phyloP scores from a whole-genome alignment of 2,329 filamentous ascomycete species.

The Aaosphaeria arxii region DNA sequence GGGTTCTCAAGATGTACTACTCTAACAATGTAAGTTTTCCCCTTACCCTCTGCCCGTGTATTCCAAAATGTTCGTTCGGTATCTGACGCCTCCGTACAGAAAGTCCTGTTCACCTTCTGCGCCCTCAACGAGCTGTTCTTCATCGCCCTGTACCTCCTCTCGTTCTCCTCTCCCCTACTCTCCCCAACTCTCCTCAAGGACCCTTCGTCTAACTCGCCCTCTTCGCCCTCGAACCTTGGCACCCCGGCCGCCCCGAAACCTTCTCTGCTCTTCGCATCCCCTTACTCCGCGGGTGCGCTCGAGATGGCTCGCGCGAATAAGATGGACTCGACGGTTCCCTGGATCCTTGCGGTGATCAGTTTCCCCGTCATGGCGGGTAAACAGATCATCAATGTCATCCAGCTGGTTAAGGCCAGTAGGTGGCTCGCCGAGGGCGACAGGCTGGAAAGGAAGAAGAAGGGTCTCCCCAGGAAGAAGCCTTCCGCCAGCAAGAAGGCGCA shows the following conservation, averaged over 20 bases:
- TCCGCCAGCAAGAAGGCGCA: slow-evolving; percentile 16
- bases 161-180: slow-evolving; percentile 87
- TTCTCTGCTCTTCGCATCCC: slow-evolving; percentile 76
- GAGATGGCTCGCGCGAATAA: slow-evolving; percentile 94
- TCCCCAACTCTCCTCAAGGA: slow-evolving; percentile 75
- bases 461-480: slow-evolving; percentile 25
- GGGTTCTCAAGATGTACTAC: slow-evolving; percentile 92
- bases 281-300: slow-evolving; percentile 87
- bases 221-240: slow-evolving; percentile 51
- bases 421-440: slow-evolving; percentile 93
- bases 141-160: slow-evolving; percentile 95
- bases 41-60: background rate
- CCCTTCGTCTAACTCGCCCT: slow-evolving; percentile 51
- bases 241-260: slow-evolving; percentile 68
- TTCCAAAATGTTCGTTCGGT: background rate
- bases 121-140: slow-evolving; percentile 94
- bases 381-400: slow-evolving; percentile 90
- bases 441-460: slow-evolving; percentile 52
- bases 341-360: slow-evolving; percentile 77
- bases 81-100: slow-evolving; percentile 50
- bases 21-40: slow-evolving; percentile 76
- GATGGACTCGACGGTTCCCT: slow-evolving; percentile 59
- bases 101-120: slow-evolving; percentile 87
- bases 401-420: slow-evolving; percentile 87
- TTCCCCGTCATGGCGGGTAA: slow-evolving; percentile 87